Percentiles rank a stretch among this genome's conserved stretches.
Evolutionary conservation across 2,329 filamentous ascomycete genomes (phyloP).

Genomic region (Fusarium mexicanum): DNA sequence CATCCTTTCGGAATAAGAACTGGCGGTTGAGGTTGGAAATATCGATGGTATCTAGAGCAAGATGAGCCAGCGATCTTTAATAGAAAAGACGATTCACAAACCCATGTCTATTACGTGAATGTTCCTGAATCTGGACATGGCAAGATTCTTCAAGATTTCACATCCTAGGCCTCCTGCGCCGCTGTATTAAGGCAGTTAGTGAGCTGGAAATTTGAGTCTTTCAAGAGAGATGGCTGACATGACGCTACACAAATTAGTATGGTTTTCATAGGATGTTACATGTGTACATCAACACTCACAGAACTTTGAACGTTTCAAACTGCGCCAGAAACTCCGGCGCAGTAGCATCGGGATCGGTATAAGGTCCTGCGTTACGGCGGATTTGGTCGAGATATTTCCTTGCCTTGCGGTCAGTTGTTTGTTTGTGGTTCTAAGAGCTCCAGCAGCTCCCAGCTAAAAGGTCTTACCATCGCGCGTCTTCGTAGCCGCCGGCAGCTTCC

Average conservation of each 20-base stretch:
- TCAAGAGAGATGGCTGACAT: constrained; percentile 53
- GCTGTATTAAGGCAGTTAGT: constrained; percentile 57
- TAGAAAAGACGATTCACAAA: constrained; percentile 49
- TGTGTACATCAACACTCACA: constrained; percentile 62
- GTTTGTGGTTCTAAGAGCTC: constrained; percentile 9
- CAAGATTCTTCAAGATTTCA: constrained; percentile 95
- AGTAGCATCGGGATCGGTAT: constrained; percentile 72
- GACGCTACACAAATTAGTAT: constrained; percentile 53
- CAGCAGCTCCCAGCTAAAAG: constrained; percentile 15
- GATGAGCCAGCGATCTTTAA: constrained; percentile 16
- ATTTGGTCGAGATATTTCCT: constrained; percentile 89
- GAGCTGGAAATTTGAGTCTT: not conserved
- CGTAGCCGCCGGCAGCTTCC: constrained; percentile 30
- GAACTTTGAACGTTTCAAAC: constrained; percentile 77
- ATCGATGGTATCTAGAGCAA: constrained; percentile 84
- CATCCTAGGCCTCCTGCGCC: constrained; percentile 95
- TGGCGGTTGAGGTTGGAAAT: constrained; percentile 98
- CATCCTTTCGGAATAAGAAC: constrained; percentile 90
- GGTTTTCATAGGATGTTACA: not conserved
- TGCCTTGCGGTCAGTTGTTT: constrained; percentile 14
- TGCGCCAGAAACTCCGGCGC: constrained; percentile 62
- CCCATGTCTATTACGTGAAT: constrained; percentile 99
- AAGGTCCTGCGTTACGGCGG: constrained; percentile 80
- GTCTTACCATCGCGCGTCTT: constrained; percentile 50
- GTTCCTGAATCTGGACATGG: constrained; percentile 92